Evolutionary conservation across 805 yeast genomes (phyloP).

Genomic region (Ogataea trehaloabstinens): DNA sequence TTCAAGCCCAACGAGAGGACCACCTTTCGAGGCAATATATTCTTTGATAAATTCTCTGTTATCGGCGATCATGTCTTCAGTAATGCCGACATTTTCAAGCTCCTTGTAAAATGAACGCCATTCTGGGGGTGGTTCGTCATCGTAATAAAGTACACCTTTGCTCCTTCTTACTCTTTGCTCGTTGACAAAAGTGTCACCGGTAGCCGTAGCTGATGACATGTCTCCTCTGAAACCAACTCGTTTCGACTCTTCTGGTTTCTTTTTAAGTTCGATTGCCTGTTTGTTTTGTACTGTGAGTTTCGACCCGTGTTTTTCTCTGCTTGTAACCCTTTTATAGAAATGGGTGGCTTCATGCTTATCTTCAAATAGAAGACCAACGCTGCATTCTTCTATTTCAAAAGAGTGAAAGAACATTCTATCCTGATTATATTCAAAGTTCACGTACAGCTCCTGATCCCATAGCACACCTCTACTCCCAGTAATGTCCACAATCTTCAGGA

Average conservation of each 20-base stretch:
- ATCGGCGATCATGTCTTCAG: slow-evolving; percentile 87
- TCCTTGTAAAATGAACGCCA: slow-evolving; percentile 77
- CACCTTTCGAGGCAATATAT: slow-evolving; percentile 70
- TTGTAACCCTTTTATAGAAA: slow-evolving; percentile 72
- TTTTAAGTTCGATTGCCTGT: slow-evolving; percentile 80
- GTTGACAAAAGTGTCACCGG: slow-evolving; percentile 23
- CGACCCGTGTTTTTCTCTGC: slow-evolving; percentile 79
- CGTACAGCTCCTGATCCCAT: slow-evolving; percentile 96
- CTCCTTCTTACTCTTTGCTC: slow-evolving; percentile 56
- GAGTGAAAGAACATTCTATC: slow-evolving; percentile 94
- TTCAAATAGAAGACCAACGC: slow-evolving; percentile 83
- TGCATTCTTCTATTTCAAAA: slow-evolving; percentile 89
- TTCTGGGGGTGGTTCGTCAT: slow-evolving; percentile 77
- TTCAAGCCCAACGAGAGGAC: slow-evolving; percentile 77
- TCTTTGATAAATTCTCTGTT: slow-evolving; percentile 79
- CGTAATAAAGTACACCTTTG: slow-evolving; percentile 66
- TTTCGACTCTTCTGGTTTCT: slow-evolving; percentile 37
- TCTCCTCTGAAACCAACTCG: slow-evolving; percentile 70
- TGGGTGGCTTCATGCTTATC: slow-evolving; percentile 86
- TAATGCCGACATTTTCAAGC: slow-evolving; percentile 72
- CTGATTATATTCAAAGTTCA: slow-evolving; percentile 85
- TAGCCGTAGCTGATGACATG: slow-evolving; percentile 13
- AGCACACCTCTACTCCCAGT: slow-evolving; percentile 79
- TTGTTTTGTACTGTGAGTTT: slow-evolving; percentile 83
- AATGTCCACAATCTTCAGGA: slow-evolving; percentile 85